Evolutionary conservation across 1,284 basidiomycete genomes (phyloP).

Genomic region (Cystobasidium sp.): DNA sequence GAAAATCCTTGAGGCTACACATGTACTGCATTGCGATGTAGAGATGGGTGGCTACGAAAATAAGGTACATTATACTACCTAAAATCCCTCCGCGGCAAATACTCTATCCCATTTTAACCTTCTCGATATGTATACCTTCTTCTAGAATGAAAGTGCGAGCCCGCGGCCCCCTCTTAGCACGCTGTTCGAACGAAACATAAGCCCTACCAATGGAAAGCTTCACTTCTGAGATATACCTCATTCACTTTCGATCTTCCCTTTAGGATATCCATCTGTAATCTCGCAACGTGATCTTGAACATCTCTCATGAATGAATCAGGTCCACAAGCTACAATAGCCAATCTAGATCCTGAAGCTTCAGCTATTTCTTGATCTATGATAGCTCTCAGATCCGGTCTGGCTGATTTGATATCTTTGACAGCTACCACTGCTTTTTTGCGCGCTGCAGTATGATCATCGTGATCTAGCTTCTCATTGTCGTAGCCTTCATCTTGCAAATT

Average conservation of each 20-base stretch:
- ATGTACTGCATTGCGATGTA: neutral
- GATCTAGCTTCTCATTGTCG: neutral
- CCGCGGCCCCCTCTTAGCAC: too few relatives aligned
- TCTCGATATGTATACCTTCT: too few relatives aligned
- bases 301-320: constrained; percentile 31
- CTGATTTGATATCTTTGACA: constrained; percentile 8
- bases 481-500: neutral
- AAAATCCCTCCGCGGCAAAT: too few relatives aligned
- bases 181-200: neutral
- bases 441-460: too few relatives aligned
- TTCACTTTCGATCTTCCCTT: constrained; percentile 4
- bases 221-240: constrained; percentile 31
- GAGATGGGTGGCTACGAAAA: neutral
- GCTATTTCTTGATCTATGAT: constrained; percentile 11
- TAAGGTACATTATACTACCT: too few relatives aligned
- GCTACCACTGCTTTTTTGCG: neutral
- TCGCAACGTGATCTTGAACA: constrained; percentile 20
- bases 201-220: constrained; percentile 34
- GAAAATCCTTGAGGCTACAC: neutral
- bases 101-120: too few relatives aligned
- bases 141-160: too few relatives aligned
- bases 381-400: constrained; percentile 22
- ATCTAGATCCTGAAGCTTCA: neutral
- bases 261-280: constrained; percentile 19
- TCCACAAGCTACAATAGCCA: constrained; percentile 35